A percentile compares a stretch with the other conserved stretches of the same genome.
phyloP scores from a whole-genome alignment of 495 filamentous ascomycete genomes.

The Xylaria intraflava region DNA sequence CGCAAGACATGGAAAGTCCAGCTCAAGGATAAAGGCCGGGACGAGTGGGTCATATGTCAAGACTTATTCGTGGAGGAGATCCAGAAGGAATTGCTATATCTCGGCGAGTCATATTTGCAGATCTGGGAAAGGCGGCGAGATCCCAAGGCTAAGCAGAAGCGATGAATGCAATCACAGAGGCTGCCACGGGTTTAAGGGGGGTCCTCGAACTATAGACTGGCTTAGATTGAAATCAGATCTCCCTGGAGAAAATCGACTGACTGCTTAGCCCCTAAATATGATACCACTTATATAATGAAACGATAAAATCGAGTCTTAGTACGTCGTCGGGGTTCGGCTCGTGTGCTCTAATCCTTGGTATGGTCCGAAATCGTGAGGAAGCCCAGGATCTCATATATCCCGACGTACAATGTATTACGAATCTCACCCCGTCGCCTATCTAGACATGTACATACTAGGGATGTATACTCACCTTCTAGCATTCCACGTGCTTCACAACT shows the following conservation, averaged over 20 bases:
- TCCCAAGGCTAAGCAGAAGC: slow-evolving; percentile 22
- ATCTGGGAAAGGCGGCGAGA: slow-evolving; percentile 79
- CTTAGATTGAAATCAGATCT: neutral
- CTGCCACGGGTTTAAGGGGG: neutral
- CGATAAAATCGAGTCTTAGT: neutral
- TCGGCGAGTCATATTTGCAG: slow-evolving; percentile 90
- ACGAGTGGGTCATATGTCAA: slow-evolving; percentile 90
- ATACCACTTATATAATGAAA: slow-evolving; percentile 4
- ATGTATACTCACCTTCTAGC: too few species aligned
- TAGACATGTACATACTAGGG: too few species aligned
- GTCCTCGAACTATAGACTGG: neutral
- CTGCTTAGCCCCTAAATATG: neutral
- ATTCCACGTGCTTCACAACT: too few species aligned
- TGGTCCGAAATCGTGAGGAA: too few species aligned
- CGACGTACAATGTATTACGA: too few species aligned
- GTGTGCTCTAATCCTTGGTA: too few species aligned
- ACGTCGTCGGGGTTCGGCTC: too few species aligned
- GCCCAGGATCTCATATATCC: too few species aligned
- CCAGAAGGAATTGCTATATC: slow-evolving; percentile 78
- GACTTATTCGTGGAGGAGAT: slow-evolving; percentile 88
- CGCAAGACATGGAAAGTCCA: slow-evolving; percentile 74
- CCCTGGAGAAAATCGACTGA: neutral
- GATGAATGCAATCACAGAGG: slow-evolving; percentile 2
- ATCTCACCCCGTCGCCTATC: too few species aligned
- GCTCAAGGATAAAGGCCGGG: slow-evolving; percentile 52